These are phyloP conservation scores for Megacollybia platyphylla DNA, from an alignment of 1,284 basidiomycete species.

Conservation along the genomic window DNA sequence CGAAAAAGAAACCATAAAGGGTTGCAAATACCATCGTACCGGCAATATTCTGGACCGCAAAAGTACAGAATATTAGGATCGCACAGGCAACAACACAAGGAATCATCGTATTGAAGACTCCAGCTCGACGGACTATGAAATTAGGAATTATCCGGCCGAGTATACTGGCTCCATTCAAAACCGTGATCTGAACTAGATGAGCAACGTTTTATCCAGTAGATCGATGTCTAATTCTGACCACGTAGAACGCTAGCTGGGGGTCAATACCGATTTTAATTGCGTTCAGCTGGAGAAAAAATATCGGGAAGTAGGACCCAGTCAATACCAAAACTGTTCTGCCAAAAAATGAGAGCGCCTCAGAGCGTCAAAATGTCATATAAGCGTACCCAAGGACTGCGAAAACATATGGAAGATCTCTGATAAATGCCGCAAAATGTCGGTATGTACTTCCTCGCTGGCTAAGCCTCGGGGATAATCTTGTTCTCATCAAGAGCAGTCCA, in stretches of 20 bases:
- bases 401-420: conserved; percentile 6
- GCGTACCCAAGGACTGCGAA: conserved; percentile 6
- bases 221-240: conserved; percentile 6
- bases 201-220: not conserved
- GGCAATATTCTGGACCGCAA: conserved; percentile 15
- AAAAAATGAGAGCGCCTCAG: not conserved
- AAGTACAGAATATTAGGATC: conserved; percentile 18
- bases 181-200: conserved; percentile 13
- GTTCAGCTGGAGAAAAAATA: conserved; percentile 13
- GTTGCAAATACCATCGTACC: conserved; percentile 19
- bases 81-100: conserved; percentile 10
- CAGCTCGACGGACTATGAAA: conserved; percentile 11
- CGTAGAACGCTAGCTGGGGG: conserved; percentile 13
- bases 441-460: not conserved
- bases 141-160: conserved; percentile 15
- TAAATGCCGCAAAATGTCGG: conserved; percentile 1
- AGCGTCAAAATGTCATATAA: conserved; percentile 1
- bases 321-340: conserved; percentile 7
- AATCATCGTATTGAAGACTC: conserved; percentile 17
- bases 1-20: conserved; percentile 25
- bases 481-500: conserved; percentile 13
- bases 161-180: conserved; percentile 17
- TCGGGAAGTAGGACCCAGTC: conserved; percentile 1
- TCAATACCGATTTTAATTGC: conserved; percentile 10
- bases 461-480: conserved; percentile 6